Evolutionary conservation across 352 stramenopile species (phyloP), one percentile per base, ranked within the genome.

Genomic region (Phytophthora capsici): DNA sequence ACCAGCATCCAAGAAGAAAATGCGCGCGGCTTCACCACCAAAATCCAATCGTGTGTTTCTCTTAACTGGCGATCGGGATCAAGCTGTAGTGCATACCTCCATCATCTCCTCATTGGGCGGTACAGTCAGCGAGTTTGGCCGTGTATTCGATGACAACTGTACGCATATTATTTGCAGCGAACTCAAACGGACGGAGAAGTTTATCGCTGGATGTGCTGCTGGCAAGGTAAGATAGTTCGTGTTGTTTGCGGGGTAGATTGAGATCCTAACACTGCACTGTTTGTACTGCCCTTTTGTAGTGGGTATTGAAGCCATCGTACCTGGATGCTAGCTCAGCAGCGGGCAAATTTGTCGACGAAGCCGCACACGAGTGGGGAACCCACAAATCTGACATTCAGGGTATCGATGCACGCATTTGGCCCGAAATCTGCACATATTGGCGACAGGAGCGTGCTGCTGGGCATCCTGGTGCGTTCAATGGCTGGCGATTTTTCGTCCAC

Each of bases 111-210:
- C 71, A 2, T 64, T 96, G 16, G 86, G 84, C 40, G 86, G 78
- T 36, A 75, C 54, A 14, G 79, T 93, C 14, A 89, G 86, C 57
- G 63, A 89, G 22, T 88, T 78, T 30, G 82, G 78, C 36, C 80
- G 88, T 22, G 78, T 80, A 16, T 96, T 82, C 64, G 86, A 96
- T 37, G 74, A 57, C 38, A 70, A 71, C 19, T 89, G 86, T 65
- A 94, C 88, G 3, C 85, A 96, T 66, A 90, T 96, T 65, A 93
- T 96, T 57, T 95, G 84, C 66, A 93, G 80, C 32, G 85, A 95
- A 55, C 76, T 96, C 23, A 93, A 93, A 71, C 82, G 88, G 2
- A 96, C 88, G 4, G 88, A 96, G 60, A 96, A 96, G 62, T 93
- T 96, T 54, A 77, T 96, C 17, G 82, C 84, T 25, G 88, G 84